Evolutionary conservation across 495 filamentous ascomycete genomes (phyloP), one percentile per base, ranked within the genome.

Genomic region (Lepidopterella palustris): DNA sequence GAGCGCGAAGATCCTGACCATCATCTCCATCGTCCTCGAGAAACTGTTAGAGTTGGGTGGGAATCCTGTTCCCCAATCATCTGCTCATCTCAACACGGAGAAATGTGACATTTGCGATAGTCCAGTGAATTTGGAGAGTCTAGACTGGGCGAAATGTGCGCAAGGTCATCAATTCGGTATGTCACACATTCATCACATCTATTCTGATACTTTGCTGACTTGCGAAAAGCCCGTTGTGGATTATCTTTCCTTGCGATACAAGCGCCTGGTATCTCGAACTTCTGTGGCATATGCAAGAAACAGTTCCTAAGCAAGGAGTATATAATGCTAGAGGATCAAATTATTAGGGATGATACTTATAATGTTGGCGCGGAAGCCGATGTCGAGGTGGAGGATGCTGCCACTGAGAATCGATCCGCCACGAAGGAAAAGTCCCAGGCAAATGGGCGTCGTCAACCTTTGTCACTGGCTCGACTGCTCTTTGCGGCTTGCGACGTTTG

Each of bases 221-320:
- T 47, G 23, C 18, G 35, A 11, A 3, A 11, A 54, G 68, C 70
- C n/a, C 76, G 82, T 31, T 85, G 82, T 67, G 74, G 70, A 25
- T 57, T 85, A 40, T 81, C 77, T 1, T 79, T 80, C 40, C 55
- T 82, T 45, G 71, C 80, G 5, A 81, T 85, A 5, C 78, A 82
- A 66, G 74, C 76, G 49, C 81, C 82, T 31, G 77, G 77, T 0
- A 66, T 78, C 13, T 79, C 80, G 6, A 83, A 83, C 60, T 76
- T 74, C 57, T 85, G 82, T 65, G 76, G 75, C 6, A 51, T 66
- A 11, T 85, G 82, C 63, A 66, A 65, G 5, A 73, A 59, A 13
- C 73, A 80, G 54, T 83, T 74, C 60, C 53, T 83, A 4, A 75
- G 78, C 45, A 79, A 79, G 55, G 76, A 78, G 28, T 65, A 45